Percentiles rank a stretch among this genome's conserved stretches.
phyloP scores from a whole-genome alignment of 495 filamentous ascomycete species.

The Parathielavia appendiculata region DNA sequence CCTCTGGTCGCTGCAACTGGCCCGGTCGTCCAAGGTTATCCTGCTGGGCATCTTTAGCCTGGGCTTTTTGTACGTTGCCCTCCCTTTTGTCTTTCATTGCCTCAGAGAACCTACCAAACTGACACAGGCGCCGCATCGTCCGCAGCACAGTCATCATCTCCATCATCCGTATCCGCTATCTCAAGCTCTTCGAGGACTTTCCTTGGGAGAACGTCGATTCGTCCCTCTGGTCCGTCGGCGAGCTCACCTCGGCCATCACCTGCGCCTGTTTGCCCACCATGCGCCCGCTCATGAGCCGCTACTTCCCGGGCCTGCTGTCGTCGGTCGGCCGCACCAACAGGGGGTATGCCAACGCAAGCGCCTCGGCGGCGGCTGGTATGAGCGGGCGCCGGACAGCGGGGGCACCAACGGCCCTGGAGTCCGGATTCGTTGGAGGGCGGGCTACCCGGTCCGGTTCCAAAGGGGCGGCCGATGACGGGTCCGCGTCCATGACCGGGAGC shows the following conservation, averaged over 20 bases:
- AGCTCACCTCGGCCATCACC: conserved; percentile 51
- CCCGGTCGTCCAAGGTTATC: conserved; percentile 28
- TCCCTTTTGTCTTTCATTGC: not conserved
- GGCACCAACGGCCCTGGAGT: conserved; percentile 1
- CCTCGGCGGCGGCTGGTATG: too few relatives aligned
- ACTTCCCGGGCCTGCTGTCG: conserved; percentile 26
- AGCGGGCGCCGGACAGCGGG: not conserved
- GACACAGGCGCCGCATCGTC: too few relatives aligned
- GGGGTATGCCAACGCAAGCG: not conserved
- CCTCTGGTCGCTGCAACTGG: conserved; percentile 38
- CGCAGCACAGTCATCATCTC: conserved; percentile 49
- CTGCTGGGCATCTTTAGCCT: conserved; percentile 37
- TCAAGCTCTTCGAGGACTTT: conserved; percentile 38
- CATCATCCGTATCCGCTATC: conserved; percentile 44
- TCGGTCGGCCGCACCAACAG: conserved; percentile 1
- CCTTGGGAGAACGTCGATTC: conserved; percentile 49
- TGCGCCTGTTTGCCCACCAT: conserved; percentile 49
- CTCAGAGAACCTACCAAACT: not conserved
- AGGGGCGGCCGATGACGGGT: not conserved
- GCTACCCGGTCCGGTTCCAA: not conserved
- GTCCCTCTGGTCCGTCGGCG: conserved; percentile 51
- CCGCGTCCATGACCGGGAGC: not conserved
- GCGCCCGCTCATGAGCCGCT: conserved; percentile 39
- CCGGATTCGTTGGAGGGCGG: not conserved
- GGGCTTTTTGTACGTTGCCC: conserved; percentile 34